Evolutionary conservation across 2,329 filamentous ascomycete species (phyloP), one percentile per base, ranked within the genome.

Genomic region (Cadophora malorum): DNA sequence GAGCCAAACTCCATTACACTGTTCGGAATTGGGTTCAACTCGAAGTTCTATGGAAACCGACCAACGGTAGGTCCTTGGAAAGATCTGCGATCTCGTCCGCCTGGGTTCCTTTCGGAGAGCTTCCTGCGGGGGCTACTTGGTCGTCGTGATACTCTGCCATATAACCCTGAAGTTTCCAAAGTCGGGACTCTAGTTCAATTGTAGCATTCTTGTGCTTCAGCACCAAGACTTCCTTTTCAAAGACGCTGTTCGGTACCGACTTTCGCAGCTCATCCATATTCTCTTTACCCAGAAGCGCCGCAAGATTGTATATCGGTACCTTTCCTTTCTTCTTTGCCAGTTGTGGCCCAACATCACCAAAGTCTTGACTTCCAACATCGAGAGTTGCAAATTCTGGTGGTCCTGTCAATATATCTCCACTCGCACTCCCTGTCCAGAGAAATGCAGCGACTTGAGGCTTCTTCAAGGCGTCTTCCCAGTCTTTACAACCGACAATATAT

Each of bases 151-250:
- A 33, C 21, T 64, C 64, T 19, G 72, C 73, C 41, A 87, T 58
- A 72, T 86, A 90, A 0, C 86, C 86, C 69, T 89, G 84, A 9
- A 90, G 75, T 69, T 83, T 85, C 87, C 87, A 90, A 8, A 90
- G 79, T 64, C 82, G 79, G 65, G 82, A 66, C 75, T 87, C 84
- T 56, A 87, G 60, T 16, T 80, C 76, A 25, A 80, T 74, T 8
- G 83, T 84, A 47, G 79, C 77, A 69, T 73, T 78, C 72, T 78
- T 79, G 69, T 87, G 78, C 55, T 72, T 76, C 23, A 78, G 63
- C 83, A 79, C 23, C 84, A 76, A 9, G 76, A 79, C 41, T 35
- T 71, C 66, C 1, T 52, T 2, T 71, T 73, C 25, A 84, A 80
- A 25, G 79, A 67, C 0, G 66, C 47, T 0, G 25, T 47, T 58